Conservation (phyloP, 306 rosid species). For the Prunus salicina region DNA sequence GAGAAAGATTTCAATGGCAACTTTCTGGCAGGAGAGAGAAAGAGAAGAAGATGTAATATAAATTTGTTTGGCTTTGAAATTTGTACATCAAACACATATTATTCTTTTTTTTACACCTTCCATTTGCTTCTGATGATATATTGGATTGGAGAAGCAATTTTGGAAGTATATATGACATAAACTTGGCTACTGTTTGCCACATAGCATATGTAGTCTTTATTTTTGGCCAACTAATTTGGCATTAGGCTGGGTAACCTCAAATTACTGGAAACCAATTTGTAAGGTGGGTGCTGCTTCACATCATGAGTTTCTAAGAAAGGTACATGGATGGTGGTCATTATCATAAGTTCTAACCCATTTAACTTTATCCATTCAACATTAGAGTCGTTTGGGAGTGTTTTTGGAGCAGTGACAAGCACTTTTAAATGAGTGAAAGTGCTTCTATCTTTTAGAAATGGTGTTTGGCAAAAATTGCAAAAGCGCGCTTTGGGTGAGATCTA, state of each 20-base stretch:
- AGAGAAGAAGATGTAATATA: background rate
- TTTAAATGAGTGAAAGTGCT: no score
- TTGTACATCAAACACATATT: background rate
- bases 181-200: background rate
- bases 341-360: background rate
- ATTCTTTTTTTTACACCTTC: background rate
- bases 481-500: no score
- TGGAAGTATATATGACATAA: background rate
- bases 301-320: slow-evolving; percentile 12
- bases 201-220: background rate
- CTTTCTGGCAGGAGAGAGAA: background rate
- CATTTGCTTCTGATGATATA: background rate
- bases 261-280: slow-evolving; percentile 5
- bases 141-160: background rate
- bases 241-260: background rate
- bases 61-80: background rate
- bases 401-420: no score
- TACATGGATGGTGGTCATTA: slow-evolving; percentile 7
- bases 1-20: slow-evolving; percentile 6
- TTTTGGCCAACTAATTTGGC: no score
- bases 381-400: no score
- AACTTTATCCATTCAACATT: slow-evolving; percentile 1
- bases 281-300: slow-evolving; percentile 23
- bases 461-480: no score
- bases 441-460: no score